Percentiles rank a stretch among this genome's conserved stretches.
Evolutionary conservation across 148 eudicot genomes (phyloP).

Genomic region (Spergularia marina): DNA sequence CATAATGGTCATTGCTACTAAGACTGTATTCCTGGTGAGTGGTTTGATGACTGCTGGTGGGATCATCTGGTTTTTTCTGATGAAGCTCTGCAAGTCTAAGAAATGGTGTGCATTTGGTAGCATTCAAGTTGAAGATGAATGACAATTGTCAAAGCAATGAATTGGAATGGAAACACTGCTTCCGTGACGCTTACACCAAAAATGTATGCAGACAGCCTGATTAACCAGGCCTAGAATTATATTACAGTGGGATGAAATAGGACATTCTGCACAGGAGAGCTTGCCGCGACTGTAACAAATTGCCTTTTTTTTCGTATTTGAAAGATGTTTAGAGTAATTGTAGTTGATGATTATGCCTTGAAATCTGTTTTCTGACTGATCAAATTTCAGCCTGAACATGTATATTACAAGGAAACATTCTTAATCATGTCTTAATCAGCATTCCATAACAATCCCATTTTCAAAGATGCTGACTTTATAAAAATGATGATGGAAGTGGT

Average conservation of each 20-base stretch:
- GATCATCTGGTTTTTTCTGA: slow-evolving; percentile 41
- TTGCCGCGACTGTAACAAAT: neutral
- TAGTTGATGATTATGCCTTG: neutral
- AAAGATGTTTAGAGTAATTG: neutral
- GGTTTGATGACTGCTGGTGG: slow-evolving; percentile 53
- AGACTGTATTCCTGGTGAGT: slow-evolving; percentile 50
- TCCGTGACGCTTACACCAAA: neutral
- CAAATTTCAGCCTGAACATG: neutral
- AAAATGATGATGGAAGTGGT: too few relatives aligned
- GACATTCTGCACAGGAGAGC: neutral
- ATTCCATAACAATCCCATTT: too few relatives aligned
- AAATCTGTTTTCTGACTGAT: neutral
- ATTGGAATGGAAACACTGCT: slow-evolving; percentile 2
- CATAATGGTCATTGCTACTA: slow-evolving; percentile 53
- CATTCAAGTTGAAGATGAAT: slow-evolving; percentile 24
- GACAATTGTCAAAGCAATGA: slow-evolving; percentile 14
- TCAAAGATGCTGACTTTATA: too few relatives aligned
- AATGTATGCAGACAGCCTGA: neutral
- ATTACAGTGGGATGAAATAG: neutral
- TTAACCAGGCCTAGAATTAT: neutral
- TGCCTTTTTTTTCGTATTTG: neutral
- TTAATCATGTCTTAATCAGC: neutral
- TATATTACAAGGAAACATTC: neutral
- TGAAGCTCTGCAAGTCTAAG: slow-evolving; percentile 40
- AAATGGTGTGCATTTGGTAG: slow-evolving; percentile 42